Percentiles rank a stretch among this genome's conserved stretches.
Conservation (phyloP, 2,329 filamentous ascomycete genomes). For the Neopestalotiopsis sp. region DNA sequence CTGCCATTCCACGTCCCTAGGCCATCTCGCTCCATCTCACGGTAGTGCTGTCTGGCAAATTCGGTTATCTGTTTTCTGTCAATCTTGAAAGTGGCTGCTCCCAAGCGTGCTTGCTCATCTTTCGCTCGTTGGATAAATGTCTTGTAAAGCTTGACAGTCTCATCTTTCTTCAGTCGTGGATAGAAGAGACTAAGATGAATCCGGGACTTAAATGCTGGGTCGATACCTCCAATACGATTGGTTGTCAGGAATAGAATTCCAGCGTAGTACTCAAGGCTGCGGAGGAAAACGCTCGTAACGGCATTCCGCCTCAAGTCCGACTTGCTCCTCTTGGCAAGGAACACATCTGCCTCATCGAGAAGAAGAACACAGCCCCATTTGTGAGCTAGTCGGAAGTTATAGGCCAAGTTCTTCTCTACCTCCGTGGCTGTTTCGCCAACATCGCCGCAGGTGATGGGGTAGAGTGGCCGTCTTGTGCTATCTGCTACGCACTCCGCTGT, state of each 20-base stretch:
- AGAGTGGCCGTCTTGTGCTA: constrained; percentile 37
- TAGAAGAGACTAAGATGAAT: constrained; percentile 29
- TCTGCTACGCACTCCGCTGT: constrained; percentile 46
- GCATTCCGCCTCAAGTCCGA: constrained; percentile 25
- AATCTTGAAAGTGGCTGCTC: constrained; percentile 17
- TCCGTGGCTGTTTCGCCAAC: constrained; percentile 32
- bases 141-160: constrained; percentile 15
- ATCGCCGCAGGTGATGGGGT: constrained; percentile 37
- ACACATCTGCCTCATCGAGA: constrained; percentile 37
- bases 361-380: constrained; percentile 44
- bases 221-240: constrained; percentile 28
- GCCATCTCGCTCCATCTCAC: constrained; percentile 12
- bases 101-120: neutral
- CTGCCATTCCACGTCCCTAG: constrained; percentile 28
- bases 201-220: constrained; percentile 31
- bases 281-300: constrained; percentile 22
- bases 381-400: constrained; percentile 45
- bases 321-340: constrained; percentile 39
- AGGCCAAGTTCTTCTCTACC: constrained; percentile 29
- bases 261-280: constrained; percentile 26
- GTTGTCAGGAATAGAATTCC: constrained; percentile 29
- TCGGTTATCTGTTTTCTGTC: constrained; percentile 20
- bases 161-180: constrained; percentile 16
- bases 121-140: neutral
- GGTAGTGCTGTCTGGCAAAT: constrained; percentile 24